Evolutionary conservation across 2,329 filamentous ascomycete species (phyloP), one percentile per base, ranked within the genome.

Genomic region (Hyphodiscus sp.): DNA sequence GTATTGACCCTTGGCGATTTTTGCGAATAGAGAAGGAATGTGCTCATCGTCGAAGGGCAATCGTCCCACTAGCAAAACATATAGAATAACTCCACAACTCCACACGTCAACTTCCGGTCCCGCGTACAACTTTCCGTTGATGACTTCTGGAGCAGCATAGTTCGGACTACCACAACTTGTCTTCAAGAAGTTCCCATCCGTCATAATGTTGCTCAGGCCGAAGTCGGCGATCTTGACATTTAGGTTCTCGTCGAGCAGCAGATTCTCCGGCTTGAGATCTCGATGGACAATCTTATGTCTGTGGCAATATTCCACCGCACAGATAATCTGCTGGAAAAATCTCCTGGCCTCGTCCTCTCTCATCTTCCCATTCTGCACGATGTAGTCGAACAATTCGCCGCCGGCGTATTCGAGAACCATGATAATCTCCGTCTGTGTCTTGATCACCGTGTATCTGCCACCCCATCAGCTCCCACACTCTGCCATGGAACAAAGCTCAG

Each of bases 191-290:
- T 99, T 99, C 23, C 94, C 94, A 69, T 99, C 94, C 0, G 94
- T 97, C 94, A 99, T 99, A 73, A 99, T 99, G 69, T 99, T 99
- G 76, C 92, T 97, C 53, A 99, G 78, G 54, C 94, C 94, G 63
- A 99, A 99, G 73, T 99, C 94, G 65, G 94, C 94, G 74, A 99
- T 99, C 76, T 99, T 99, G 73, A 99, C 92, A 66, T 99, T 96
- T 67, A 96, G 86, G 55, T 95, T 86, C 61, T 95, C 89, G 72
- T 99, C 94, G 49, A 99, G 83, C 44, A 99, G 81, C 47, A 99
- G 75, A 68, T 99, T 99, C 76, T 99, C 94, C 10, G 94, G 94
- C 71, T 99, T 99, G 58, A 99, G 75, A 70, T 99, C 94, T 69
- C 94, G 87, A 72, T 99, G 94, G 42, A 97, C 94, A 66, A 99